A percentile compares a stretch with the other conserved stretches of the same genome.
phyloP scores from a whole-genome alignment of 2,329 filamentous ascomycete species.

The Chrysosporium keratinophilum region DNA sequence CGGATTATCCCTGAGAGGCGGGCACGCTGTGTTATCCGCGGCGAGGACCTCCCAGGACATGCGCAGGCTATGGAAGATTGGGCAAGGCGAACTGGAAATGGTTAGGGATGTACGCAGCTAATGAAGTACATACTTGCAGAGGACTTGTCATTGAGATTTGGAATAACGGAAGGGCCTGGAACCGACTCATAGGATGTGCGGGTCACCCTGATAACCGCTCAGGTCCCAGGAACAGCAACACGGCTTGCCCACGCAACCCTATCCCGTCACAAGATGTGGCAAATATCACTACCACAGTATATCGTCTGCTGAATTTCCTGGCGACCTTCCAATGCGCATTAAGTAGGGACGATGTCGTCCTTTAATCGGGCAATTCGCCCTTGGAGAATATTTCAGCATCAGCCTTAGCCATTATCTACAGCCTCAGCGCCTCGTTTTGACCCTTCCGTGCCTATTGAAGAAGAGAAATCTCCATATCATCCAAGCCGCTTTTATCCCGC shows the following conservation, averaged over 20 bases:
- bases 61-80: slow-evolving; percentile 5
- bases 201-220: no score
- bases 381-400: slow-evolving; percentile 2
- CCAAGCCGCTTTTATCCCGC: slow-evolving; percentile 8
- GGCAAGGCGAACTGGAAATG: slow-evolving; percentile 2
- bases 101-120: neutral
- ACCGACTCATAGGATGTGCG: no score
- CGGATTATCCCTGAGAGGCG: slow-evolving; percentile 5
- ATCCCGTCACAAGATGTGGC: no score
- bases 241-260: no score
- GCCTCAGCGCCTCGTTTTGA: slow-evolving; percentile 2
- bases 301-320: no score
- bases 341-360: neutral
- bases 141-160: neutral
- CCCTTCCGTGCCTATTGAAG: slow-evolving; percentile 7
- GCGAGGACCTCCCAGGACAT: slow-evolving; percentile 10
- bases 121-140: neutral
- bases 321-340: no score
- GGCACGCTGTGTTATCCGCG: slow-evolving; percentile 4
- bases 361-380: neutral
- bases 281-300: no score
- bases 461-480: slow-evolving; percentile 8
- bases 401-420: neutral
- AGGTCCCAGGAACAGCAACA: no score
- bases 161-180: neutral